Percentiles rank a stretch among this genome's conserved stretches.
phyloP scores from a whole-genome alignment of 2,329 filamentous ascomycete genomes.

The Trichoderma polysporum region DNA sequence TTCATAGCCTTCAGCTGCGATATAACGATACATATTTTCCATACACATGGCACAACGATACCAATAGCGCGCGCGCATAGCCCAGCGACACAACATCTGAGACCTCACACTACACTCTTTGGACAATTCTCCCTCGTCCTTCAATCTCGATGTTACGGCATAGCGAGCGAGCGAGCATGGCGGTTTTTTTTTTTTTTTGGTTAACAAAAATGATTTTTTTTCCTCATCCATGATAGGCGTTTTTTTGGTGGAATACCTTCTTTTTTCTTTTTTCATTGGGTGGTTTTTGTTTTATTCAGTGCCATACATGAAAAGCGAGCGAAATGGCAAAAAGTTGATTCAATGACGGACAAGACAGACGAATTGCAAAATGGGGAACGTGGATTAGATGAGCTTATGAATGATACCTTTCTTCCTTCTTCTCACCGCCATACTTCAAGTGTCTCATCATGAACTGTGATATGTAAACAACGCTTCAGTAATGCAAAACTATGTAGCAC shows the following conservation, averaged over 20 bases:
- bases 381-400: slow-evolving; percentile 5
- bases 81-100: neutral
- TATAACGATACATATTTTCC: neutral
- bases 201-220: neutral
- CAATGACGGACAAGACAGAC: neutral
- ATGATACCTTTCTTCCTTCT: slow-evolving; percentile 12
- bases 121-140: neutral
- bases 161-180: slow-evolving; percentile 7
- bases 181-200: neutral
- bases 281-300: neutral
- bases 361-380: neutral
- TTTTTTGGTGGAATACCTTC: neutral
- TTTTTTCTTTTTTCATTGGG: neutral
- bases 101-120: neutral
- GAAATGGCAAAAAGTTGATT: slow-evolving; percentile 8
- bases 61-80: neutral
- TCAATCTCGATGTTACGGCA: neutral
- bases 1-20: neutral
- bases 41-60: neutral
- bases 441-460: neutral
- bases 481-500: neutral
- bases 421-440: neutral
- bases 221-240: neutral
- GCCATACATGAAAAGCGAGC: neutral
- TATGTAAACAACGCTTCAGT: neutral